Percentiles rank a stretch among this genome's conserved stretches.
Evolutionary conservation across 148 eudicot genomes (phyloP).

Genomic region (Fagopyrum homotropicum): DNA sequence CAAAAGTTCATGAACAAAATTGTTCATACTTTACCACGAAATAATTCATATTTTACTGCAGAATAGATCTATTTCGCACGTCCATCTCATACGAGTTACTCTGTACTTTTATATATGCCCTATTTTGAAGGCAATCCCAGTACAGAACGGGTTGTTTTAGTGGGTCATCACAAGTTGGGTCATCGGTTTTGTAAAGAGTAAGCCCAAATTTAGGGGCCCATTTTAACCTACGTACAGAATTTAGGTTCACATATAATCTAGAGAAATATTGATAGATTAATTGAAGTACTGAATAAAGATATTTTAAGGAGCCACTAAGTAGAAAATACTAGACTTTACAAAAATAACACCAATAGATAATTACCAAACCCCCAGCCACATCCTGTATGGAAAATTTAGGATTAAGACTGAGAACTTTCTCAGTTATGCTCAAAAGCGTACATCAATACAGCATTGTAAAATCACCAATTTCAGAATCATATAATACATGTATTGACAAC

Average conservation of each 20-base stretch:
- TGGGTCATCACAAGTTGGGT: constrained; percentile 1
- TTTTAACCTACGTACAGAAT: neutral
- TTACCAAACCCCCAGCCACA: neutral
- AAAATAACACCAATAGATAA: neutral
- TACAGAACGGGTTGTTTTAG: neutral
- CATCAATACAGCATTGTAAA: neutral
- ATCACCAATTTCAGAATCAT: neutral
- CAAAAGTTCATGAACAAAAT: too few species aligned
- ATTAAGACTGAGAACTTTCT: neutral
- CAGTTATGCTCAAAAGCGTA: neutral
- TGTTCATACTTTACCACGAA: too few species aligned
- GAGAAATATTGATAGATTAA: neutral
- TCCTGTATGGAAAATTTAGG: neutral
- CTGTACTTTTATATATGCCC: too few species aligned
- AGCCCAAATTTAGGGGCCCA: constrained; percentile 1
- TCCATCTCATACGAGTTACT: too few species aligned
- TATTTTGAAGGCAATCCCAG: neutral
- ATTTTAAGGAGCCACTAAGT: neutral
- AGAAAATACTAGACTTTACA: neutral
- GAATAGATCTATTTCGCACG: too few species aligned
- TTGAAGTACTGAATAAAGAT: neutral
- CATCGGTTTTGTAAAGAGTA: neutral
- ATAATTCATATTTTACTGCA: too few species aligned
- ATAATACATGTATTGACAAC: neutral
- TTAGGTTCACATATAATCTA: neutral